Evolutionary conservation across 2,329 filamentous ascomycete species (phyloP).

Genomic region (Paraconiothyrium sp.): DNA sequence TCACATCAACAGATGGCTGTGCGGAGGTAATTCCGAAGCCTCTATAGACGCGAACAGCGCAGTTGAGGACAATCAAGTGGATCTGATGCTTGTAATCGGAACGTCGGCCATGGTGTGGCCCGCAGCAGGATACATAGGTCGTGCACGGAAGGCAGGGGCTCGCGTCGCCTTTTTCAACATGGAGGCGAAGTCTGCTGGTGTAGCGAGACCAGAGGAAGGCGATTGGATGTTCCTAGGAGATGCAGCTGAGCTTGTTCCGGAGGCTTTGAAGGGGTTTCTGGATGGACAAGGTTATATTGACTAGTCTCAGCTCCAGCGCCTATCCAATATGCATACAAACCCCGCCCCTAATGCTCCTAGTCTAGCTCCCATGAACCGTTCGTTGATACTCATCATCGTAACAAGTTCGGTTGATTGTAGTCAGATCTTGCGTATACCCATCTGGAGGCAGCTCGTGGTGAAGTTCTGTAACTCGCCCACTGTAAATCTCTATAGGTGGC

Average conservation of each 20-base stretch:
- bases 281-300: not conserved
- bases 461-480: too few relatives aligned
- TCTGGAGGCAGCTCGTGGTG: too few relatives aligned
- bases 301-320: not conserved
- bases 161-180: constrained; percentile 15
- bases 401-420: not conserved
- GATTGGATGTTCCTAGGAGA: constrained; percentile 17
- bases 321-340: not conserved
- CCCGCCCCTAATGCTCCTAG: too few relatives aligned
- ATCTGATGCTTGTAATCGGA: constrained; percentile 14
- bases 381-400: not conserved
- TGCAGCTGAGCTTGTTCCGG: constrained; percentile 11
- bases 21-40: not conserved
- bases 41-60: not conserved
- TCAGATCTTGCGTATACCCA: not conserved
- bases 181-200: constrained; percentile 3
- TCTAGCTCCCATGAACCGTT: not conserved
- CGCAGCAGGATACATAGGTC: constrained; percentile 13
- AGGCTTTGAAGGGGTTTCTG: not conserved
- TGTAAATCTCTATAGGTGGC: too few relatives aligned
- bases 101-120: constrained; percentile 15
- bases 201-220: constrained; percentile 2
- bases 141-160: constrained; percentile 14
- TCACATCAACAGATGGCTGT: constrained; percentile 5
- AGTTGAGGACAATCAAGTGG: constrained; percentile 6